A percentile compares a stretch with the other conserved stretches of the same genome.
These are phyloP conservation scores for Diaporthe batatas DNA, from an alignment of 2,329 filamentous ascomycete genomes.

Conservation along the genomic window DNA sequence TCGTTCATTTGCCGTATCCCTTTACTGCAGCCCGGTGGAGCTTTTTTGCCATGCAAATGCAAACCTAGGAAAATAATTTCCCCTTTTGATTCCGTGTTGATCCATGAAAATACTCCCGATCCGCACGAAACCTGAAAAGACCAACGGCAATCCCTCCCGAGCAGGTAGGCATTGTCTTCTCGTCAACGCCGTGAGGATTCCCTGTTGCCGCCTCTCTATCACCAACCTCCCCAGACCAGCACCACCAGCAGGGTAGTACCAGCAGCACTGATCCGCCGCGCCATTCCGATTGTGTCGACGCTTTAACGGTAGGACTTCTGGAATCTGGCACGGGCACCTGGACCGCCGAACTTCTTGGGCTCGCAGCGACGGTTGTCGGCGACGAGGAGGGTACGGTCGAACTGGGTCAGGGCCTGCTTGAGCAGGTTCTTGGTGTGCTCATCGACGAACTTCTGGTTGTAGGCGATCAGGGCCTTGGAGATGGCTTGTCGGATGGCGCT, in stretches of 20 bases:
- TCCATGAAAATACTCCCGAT: slow-evolving; percentile 47
- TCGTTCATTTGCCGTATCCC: slow-evolving; percentile 66
- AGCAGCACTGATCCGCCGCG: slow-evolving; percentile 40
- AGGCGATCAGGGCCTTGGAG: slow-evolving; percentile 95
- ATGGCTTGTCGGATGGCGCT: slow-evolving; percentile 97
- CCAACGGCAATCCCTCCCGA: slow-evolving; percentile 41
- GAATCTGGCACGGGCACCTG: slow-evolving; percentile 94
- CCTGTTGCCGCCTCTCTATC: slow-evolving; percentile 36
- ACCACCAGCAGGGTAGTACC: slow-evolving; percentile 48
- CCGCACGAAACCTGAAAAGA: slow-evolving; percentile 44
- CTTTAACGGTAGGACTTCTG: slow-evolving; percentile 99
- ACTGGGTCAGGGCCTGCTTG: slow-evolving; percentile 96
- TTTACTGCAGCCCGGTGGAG: slow-evolving; percentile 61
- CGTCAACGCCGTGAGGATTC: slow-evolving; percentile 39
- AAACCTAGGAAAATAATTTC: slow-evolving; percentile 57
- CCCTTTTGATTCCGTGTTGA: slow-evolving; percentile 46
- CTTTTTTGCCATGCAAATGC: slow-evolving; percentile 65
- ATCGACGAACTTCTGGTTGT: slow-evolving; percentile 86
- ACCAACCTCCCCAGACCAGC: slow-evolving; percentile 43
- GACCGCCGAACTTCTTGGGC: slow-evolving; percentile 98
- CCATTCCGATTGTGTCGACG: slow-evolving; percentile 41
- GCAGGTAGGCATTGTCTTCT: slow-evolving; percentile 33
- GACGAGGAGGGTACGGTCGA: slow-evolving; percentile 79
- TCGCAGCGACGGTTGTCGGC: slow-evolving; percentile 99
- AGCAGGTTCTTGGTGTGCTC: slow-evolving; percentile 99